Evolutionary conservation across 305 asterid species (phyloP).

Genomic region (Stenogyne calaminthoides): DNA sequence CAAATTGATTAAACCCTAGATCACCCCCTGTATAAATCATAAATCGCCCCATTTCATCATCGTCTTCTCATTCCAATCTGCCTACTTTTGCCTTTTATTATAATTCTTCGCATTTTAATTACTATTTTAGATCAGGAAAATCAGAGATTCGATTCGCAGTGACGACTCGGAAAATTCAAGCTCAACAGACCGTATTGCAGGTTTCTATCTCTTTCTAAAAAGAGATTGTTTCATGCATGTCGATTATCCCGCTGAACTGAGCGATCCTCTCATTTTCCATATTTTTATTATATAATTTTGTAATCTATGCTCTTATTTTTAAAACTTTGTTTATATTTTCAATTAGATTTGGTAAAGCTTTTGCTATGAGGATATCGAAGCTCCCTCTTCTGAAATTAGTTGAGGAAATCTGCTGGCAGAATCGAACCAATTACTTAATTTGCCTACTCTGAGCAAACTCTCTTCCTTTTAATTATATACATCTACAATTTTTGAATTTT

Average conservation of each 20-base stretch:
- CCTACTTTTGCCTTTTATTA: too few relatives aligned
- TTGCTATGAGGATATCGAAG: slow-evolving; percentile 27
- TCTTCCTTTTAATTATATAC: too few relatives aligned
- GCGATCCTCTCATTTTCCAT: slow-evolving; percentile 1
- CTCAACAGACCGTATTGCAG: slow-evolving; percentile 39
- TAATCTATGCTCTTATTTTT: too few relatives aligned
- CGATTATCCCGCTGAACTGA: slow-evolving; percentile 35
- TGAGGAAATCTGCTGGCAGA: slow-evolving; percentile 31
- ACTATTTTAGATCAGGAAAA: too few relatives aligned
- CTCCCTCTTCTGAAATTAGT: slow-evolving; percentile 28
- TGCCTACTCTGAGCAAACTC: slow-evolving; percentile 29
- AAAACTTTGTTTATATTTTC: background rate
- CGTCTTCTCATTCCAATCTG: too few relatives aligned
- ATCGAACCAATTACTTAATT: slow-evolving; percentile 27
- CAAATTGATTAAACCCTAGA: too few relatives aligned
- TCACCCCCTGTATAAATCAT: too few relatives aligned
- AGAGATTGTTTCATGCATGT: slow-evolving; percentile 29
- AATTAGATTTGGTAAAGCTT: background rate
- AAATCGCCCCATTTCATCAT: too few relatives aligned
- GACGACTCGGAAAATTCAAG: slow-evolving; percentile 28
- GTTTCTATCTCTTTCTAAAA: background rate
- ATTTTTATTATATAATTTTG: background rate
- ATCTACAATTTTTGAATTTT: too few relatives aligned
- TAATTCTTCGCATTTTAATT: too few relatives aligned
- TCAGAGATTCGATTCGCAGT: too few relatives aligned